These are phyloP conservation scores for Epichloe sp. DNA, from an alignment of 2,329 filamentous ascomycete genomes.

Conservation along the genomic window DNA sequence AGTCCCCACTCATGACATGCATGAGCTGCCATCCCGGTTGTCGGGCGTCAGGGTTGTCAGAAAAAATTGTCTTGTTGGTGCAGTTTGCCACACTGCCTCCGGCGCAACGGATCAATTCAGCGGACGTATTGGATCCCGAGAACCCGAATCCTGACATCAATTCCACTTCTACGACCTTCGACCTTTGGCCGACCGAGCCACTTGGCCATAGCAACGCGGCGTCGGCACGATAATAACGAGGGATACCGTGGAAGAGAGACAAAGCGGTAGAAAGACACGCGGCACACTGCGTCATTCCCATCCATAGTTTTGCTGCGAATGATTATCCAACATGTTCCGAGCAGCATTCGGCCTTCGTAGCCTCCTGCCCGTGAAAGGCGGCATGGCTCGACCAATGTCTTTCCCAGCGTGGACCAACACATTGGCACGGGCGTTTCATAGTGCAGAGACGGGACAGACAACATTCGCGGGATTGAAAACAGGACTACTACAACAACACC, in stretches of 20 bases:
- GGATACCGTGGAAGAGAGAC: neutral
- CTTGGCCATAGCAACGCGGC: neutral
- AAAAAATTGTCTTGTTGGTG: neutral
- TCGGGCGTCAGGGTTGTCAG: neutral
- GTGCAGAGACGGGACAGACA: constrained; percentile 12
- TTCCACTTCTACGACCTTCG: no score
- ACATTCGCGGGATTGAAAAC: neutral
- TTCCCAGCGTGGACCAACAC: constrained; percentile 14
- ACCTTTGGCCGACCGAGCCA: no score
- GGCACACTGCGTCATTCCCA: neutral
- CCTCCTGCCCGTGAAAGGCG: constrained; percentile 10
- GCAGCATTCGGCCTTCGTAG: constrained; percentile 12
- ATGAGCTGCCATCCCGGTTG: neutral
- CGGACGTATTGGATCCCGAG: no score
- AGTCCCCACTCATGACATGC: neutral
- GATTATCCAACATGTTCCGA: constrained; percentile 13
- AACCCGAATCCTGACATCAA: no score
- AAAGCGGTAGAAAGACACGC: neutral
- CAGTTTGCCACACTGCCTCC: neutral
- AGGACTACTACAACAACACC: neutral
- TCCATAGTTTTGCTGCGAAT: neutral
- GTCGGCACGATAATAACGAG: neutral
- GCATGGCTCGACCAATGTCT: constrained; percentile 9
- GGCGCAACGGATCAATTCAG: neutral
- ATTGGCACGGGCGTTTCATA: constrained; percentile 16